A percentile compares a stretch with the other conserved stretches of the same genome.
Conservation (phyloP, 192 early-diverging fungal species). For the Coemansia sp. region DNA sequence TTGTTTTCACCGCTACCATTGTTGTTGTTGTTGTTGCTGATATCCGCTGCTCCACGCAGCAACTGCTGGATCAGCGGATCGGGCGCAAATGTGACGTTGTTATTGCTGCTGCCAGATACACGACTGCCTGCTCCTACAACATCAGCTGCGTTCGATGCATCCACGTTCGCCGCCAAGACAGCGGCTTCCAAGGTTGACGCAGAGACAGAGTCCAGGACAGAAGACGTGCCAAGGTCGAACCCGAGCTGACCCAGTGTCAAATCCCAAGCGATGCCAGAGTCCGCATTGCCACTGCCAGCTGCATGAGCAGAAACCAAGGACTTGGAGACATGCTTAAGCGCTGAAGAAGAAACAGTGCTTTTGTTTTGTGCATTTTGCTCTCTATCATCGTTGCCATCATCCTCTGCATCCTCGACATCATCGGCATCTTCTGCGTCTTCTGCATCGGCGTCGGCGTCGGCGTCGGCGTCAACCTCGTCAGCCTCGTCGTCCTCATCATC, state of each 20-base stretch:
- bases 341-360: neutral
- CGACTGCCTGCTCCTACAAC: neutral
- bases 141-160: neutral
- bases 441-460: neutral
- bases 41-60: conserved; percentile 29
- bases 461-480: neutral
- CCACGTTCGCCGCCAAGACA: no score
- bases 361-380: neutral
- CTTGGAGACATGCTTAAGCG: neutral
- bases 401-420: neutral
- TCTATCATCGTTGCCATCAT: neutral
- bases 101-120: neutral
- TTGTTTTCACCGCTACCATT: neutral
- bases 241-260: conserved; percentile 38
- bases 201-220: neutral
- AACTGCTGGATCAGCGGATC: conserved; percentile 44
- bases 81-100: conserved; percentile 16
- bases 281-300: neutral
- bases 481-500: conserved; percentile 20
- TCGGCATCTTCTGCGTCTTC: neutral
- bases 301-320: neutral
- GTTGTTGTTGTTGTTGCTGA: conserved; percentile 8
- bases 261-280: conserved; percentile 14
- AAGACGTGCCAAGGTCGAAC: conserved; percentile 10
- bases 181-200: neutral